Evolutionary conservation across 78 protist species (phyloP), one percentile per base, ranked within the genome.

Genomic region (Guillardia theta): DNA sequence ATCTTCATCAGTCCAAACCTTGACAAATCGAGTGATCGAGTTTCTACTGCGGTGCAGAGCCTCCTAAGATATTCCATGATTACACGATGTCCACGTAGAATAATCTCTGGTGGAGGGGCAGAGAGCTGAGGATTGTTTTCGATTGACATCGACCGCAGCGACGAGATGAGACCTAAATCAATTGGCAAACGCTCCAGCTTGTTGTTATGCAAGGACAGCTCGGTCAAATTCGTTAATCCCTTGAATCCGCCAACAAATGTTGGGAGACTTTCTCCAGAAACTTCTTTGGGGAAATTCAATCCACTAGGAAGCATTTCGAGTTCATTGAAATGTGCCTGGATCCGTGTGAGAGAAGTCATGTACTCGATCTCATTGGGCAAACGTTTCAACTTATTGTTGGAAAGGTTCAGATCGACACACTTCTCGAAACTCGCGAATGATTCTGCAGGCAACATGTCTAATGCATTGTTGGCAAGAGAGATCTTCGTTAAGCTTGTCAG

Each of bases 131-230:
- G 39, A 41, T 88, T 88, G 93, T 88, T 27, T 41, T 88, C 70
- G 30, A 88, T 6, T 0, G 54, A 36, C 54, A 88, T 21, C 64
- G 19, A 0, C 9, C 62, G 21, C 43, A 88, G 64, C 24, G 47
- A 88, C 76, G 90, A 24, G 48, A 78, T 78, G 24, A 78, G 50
- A 10, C 90, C 90, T 0, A 78, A 48, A 43, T 78, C 90, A 18
- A 78, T 36, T 15, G 90, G 44, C 19, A 78, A 48, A 24, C 33
- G 45, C 90, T 3, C 1, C 45, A 78, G 0, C 45, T 30, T 37
- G 64, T 88, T 88, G 64, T 48, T 48, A 27, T 88, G 54, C 30
- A 88, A 45, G 33, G 76, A 48, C 43, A 88, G 64, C 93, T 88
- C 93, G 12, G 93, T 88, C 54, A 88, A 41, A 33, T 48, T 48